A percentile compares a stretch with the other conserved stretches of the same genome.
These are phyloP conservation scores for Dimocarpus longan DNA, from an alignment of 345 rosid species.

Conservation along the genomic window DNA sequence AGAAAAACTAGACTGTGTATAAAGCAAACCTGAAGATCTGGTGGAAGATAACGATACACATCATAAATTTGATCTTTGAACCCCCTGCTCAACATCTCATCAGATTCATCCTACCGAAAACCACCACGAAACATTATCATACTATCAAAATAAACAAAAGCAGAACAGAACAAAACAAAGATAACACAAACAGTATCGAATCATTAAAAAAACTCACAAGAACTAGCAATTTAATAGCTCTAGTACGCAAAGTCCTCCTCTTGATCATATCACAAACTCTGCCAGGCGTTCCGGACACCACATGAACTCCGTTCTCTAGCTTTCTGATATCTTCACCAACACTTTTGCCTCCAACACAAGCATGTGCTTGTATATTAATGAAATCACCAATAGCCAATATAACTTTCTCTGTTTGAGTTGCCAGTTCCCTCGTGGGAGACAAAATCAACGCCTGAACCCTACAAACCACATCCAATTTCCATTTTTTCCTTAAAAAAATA, in stretches of 20 bases:
- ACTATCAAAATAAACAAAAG: not conserved
- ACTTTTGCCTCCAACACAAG: slow-evolving; percentile 94
- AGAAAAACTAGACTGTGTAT: not conserved
- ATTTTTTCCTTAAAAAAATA: no score
- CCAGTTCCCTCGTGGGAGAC: slow-evolving; percentile 96
- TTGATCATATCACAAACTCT: slow-evolving; percentile 99
- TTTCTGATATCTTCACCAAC: slow-evolving; percentile 96
- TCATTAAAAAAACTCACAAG: slow-evolving; percentile 10
- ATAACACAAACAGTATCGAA: not conserved
- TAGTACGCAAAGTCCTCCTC: slow-evolving; percentile 91
- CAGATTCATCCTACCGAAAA: slow-evolving; percentile 69
- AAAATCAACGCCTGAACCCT: slow-evolving; percentile 96
- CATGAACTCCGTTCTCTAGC: slow-evolving; percentile 61
- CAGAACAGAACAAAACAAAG: not conserved
- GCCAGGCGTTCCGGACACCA: slow-evolving; percentile 97
- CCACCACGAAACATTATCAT: not conserved
- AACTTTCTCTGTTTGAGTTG: slow-evolving; percentile 85
- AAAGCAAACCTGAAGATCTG: slow-evolving; percentile 88
- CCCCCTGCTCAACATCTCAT: slow-evolving; percentile 99
- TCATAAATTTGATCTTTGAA: slow-evolving; percentile 98
- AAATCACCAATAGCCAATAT: slow-evolving; percentile 74
- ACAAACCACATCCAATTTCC: slow-evolving; percentile 5
- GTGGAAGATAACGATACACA: slow-evolving; percentile 94
- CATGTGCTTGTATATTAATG: slow-evolving; percentile 79
- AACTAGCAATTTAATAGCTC: slow-evolving; percentile 54